Percentiles rank a stretch among this genome's conserved stretches.
phyloP scores from a whole-genome alignment of 139 green algal genomes.

The Pycnococcus provasolii region DNA sequence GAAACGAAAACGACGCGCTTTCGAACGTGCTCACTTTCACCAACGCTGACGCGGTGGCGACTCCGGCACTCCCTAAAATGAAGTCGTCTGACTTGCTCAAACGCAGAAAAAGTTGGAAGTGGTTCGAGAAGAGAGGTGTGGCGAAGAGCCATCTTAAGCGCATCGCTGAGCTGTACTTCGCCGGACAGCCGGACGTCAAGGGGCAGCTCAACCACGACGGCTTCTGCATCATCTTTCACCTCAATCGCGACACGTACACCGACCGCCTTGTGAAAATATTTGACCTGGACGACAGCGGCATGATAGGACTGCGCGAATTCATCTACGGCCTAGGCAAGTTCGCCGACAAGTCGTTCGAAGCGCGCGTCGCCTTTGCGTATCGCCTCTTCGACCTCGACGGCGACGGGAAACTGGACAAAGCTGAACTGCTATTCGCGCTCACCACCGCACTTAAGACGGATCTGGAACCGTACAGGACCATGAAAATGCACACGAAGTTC shows the following conservation, averaged over 20 bases:
- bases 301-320: constrained; percentile 6
- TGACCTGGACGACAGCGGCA: constrained; percentile 10
- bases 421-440: background rate
- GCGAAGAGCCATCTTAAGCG: background rate
- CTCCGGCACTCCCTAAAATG: too few relatives aligned
- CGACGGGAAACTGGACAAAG: constrained; percentile 12
- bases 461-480: background rate
- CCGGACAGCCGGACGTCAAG: background rate
- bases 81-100: too few relatives aligned
- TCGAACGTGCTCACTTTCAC: too few relatives aligned
- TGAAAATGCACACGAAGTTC: background rate
- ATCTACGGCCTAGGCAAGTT: constrained; percentile 20
- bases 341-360: background rate
- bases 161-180: background rate
- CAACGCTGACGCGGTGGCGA: too few relatives aligned
- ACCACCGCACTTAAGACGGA: background rate
- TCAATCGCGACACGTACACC: constrained; percentile 4
- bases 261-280: constrained; percentile 14
- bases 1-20: too few relatives aligned
- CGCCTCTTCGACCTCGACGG: constrained; percentile 17
- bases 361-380: constrained; percentile 8
- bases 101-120: too few relatives aligned
- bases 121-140: too few relatives aligned
- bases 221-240: background rate
- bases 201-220: constrained; percentile 12